Base-by-base conservation (phyloP, 148 eudicot species). In the Rhododendron ovatum region DNA sequence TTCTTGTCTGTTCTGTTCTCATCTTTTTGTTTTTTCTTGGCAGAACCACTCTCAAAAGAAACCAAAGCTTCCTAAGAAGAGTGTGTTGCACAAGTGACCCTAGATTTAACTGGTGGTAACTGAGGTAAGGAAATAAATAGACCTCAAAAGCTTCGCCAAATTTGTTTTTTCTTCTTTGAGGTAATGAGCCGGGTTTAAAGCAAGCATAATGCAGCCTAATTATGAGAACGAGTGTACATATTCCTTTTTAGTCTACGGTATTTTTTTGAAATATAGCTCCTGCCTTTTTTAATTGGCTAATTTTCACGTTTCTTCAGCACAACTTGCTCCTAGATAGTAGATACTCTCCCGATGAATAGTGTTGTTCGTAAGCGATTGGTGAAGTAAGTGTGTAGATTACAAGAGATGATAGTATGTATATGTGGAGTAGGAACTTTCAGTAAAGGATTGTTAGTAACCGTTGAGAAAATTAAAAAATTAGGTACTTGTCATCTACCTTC, bases 1-100 rank as follows among this genome's bases (percentile, higher is more conserved):
- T 13, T n/a, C 59, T 39, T 24, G 35, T 2, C 1, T 86, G 37
- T 67, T 83, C 6, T 1, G 84, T 26, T 41, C 76, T 71, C 20
- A 71, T 71, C 17, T 28, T 71, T 12, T 15, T 8, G 0, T 14
- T 41, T 76, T 67, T 87, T 71, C 76, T 39, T 85, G 84, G 85
- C 94, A 93, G 98, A 86, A 89, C 83, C 95, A 93, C 1, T 88
- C 86, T 75, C 93, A 91, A 12, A 93, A 89, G 92, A 96, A 93
- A 86, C 85, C 93, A 37, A 96, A 91, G 88, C 89, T 85, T 81
- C 74, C 90, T 1, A 93, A 88, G 92, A 96, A 93, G 89, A 89
- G 96, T 82, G 90, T 94, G 33, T 80, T 96, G 91, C 98, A 96
- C 90, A 94, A 93, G 88, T 95, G 93, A 94, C 41, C 79, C 14